These are phyloP conservation scores for Umbilicus rupestris DNA, from an alignment of 164 flowering plant species.

Conservation along the genomic window DNA sequence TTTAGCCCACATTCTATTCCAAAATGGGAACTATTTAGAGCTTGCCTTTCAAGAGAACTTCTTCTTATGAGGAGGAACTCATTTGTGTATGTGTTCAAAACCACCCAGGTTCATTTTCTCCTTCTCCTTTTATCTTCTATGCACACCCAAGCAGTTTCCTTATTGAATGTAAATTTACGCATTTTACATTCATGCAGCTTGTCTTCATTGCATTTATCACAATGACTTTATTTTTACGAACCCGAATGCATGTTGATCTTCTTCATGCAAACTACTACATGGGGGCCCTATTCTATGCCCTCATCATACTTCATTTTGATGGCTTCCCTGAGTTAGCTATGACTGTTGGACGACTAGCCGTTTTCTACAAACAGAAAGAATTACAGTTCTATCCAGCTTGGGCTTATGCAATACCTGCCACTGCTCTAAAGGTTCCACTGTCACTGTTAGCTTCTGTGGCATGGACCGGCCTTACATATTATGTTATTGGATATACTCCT, in stretches of 20 bases:
- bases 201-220: slow-evolving; percentile 24
- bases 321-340: slow-evolving; percentile 36
- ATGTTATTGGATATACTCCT: slow-evolving; percentile 44
- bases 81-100: slow-evolving; percentile 33
- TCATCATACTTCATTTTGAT: slow-evolving; percentile 25
- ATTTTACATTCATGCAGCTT: slow-evolving; percentile 25
- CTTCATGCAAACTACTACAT: slow-evolving; percentile 30
- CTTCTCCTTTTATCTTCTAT: neutral
- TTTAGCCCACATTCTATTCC: slow-evolving; percentile 19
- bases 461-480: slow-evolving; percentile 47
- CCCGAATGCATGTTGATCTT: slow-evolving; percentile 26
- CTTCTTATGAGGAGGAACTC: slow-evolving; percentile 40
- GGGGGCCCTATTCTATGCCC: slow-evolving; percentile 33
- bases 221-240: slow-evolving; percentile 41
- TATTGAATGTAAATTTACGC: neutral
- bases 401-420: slow-evolving; percentile 46
- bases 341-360: slow-evolving; percentile 29
- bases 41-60: slow-evolving; percentile 31
- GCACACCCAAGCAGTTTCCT: neutral
- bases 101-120: slow-evolving; percentile 22
- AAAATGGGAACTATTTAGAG: slow-evolving; percentile 28
- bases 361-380: slow-evolving; percentile 44
- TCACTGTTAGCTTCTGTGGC: slow-evolving; percentile 30
- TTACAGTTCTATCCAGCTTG: slow-evolving; percentile 46
- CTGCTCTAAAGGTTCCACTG: slow-evolving; percentile 37